Base-by-base conservation (phyloP, 768 basidiomycete species). In the Termitomyces sp. region DNA sequence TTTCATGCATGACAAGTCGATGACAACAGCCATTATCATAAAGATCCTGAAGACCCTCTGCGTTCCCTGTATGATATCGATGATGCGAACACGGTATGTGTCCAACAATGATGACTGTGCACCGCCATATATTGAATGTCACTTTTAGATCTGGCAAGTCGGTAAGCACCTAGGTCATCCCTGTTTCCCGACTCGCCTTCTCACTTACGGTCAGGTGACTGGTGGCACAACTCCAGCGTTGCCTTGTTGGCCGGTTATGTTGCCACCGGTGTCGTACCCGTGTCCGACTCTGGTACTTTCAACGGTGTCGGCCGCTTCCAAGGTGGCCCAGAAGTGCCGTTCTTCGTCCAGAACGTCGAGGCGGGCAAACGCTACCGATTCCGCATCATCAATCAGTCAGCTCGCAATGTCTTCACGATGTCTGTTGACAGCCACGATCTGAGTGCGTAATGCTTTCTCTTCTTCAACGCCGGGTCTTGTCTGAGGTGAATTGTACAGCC, bases 381-480 rank as follows among this genome's bases (percentile, higher is more conserved):
- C 70, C 80, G 83, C 11, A 54, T 85, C 14, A 66, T 85, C 62
- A 76, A 76, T 51, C 73, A 73, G 25, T 79, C 81, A 19, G 83
- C 83, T 57, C 71, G 76, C 32, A 73, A 74, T 19, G 70, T 68
- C 27, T 77, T 75, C 68, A 66, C 61, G 5, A 72, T 79, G 59
- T 75, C 73, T 1, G 65, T 77, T 32, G 73, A 76, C n/a, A 63
- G 70, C 3, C 69, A 73, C 40, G 46, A 59, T 3, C 54, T 70
- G 53, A 73, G 67, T 54, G 17, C 12, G 50, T 8, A 14, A 59
- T 53, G 2, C 23, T 45, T 34, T 34, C 25, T 9, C 7, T 40
- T 7, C 14, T 17, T 37, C n/a, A n/a, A n/a, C n/a, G n/a, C n/a
- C n/a, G 31, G 11, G 34, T n/a, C 21, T 45, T 37, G 44, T 29